Conservation (phyloP, 176 grass and related monocot genomes). For the Cenchrus americanus region DNA sequence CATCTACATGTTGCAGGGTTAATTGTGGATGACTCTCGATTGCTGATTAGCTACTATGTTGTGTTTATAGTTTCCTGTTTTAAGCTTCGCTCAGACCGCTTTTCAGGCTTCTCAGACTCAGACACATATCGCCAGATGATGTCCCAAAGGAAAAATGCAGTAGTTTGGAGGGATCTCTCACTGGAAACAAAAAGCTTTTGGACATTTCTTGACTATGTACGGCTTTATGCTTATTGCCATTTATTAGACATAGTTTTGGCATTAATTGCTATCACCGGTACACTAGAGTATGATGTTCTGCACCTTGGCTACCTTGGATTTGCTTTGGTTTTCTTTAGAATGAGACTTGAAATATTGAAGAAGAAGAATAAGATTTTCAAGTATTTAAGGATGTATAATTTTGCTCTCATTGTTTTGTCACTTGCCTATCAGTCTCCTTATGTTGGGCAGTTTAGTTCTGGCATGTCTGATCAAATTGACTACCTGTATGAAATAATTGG, state of each 20-base stretch:
- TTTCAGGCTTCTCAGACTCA: slow-evolving; percentile 84
- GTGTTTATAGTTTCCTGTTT: slow-evolving; percentile 96
- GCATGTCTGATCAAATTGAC: slow-evolving; percentile 86
- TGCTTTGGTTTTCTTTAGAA: slow-evolving; percentile 95
- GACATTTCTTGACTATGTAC: slow-evolving; percentile 95
- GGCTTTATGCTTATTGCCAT: slow-evolving; percentile 94
- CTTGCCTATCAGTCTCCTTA: slow-evolving; percentile 98
- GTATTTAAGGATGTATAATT: slow-evolving; percentile 94
- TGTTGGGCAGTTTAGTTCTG: slow-evolving; percentile 89
- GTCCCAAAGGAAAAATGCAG: slow-evolving; percentile 80
- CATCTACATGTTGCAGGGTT: slow-evolving; percentile 60
- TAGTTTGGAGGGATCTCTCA: slow-evolving; percentile 94
- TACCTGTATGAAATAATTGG: slow-evolving; percentile 95
- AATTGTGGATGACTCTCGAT: slow-evolving; percentile 88
- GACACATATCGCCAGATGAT: slow-evolving; percentile 77
- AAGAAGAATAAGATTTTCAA: slow-evolving; percentile 97
- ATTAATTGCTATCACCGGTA: slow-evolving; percentile 96
- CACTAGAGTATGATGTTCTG: slow-evolving; percentile 95
- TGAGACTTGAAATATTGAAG: slow-evolving; percentile 98
- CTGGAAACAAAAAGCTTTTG: slow-evolving; percentile 99
- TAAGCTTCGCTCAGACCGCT: slow-evolving; percentile 84
- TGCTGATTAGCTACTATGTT: slow-evolving; percentile 88
- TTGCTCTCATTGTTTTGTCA: slow-evolving; percentile 90
- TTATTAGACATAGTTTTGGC: slow-evolving; percentile 96
- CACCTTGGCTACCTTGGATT: slow-evolving; percentile 98